Evolutionary conservation across 495 filamentous ascomycete species (phyloP), one percentile per base, ranked within the genome.

Genomic region (Penicillium roqueforti): DNA sequence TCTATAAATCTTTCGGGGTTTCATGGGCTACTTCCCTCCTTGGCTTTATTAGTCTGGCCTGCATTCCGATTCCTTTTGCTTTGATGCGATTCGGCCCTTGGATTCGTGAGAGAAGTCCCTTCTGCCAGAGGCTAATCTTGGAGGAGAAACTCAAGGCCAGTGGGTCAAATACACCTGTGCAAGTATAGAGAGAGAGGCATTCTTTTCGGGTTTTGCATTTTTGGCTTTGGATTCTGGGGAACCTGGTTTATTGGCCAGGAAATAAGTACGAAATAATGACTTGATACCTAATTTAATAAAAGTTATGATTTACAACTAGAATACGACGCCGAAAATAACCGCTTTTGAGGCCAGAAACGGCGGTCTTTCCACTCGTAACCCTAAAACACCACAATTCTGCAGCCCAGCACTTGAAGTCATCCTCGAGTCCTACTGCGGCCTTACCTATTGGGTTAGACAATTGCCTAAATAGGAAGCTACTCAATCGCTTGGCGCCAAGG

Each of bases 21-120:
- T 53, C 67, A 0, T 81, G 77, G 78, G 76, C 67, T 3, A 73
- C 70, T 1, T 71, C 66, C 1, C 46, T 79, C 4, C 59, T 80
- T n/a, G 78, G 71, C 6, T 78, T 80, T 53, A 54, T 70, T 29
- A 71, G 71, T 47, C 25, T 79, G 44, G 69, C 58, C 25, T 70
- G 73, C 36, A 64, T 70, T 11, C 70, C 69, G 5, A 72, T 76
- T 56, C 75, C 75, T 3, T 71, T 76, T 57, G 60, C 65, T 40
- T 59, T 78, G 34, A 43, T 74, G 23, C 67, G 63, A 18, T 68
- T 53, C 44, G 75, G 75, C 2, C 54, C 51, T 1, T 64, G 56
- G 58, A 69, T 78, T 16, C 60, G 75, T 14, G 59, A 61, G 58
- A 58, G 59, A 50, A 78, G 75, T 62, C 51, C 53, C 8, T 76